A percentile compares a stretch with the other conserved stretches of the same genome.
phyloP scores from a whole-genome alignment of 331 rosid genomes.

The Erythrophleum ivorense region DNA sequence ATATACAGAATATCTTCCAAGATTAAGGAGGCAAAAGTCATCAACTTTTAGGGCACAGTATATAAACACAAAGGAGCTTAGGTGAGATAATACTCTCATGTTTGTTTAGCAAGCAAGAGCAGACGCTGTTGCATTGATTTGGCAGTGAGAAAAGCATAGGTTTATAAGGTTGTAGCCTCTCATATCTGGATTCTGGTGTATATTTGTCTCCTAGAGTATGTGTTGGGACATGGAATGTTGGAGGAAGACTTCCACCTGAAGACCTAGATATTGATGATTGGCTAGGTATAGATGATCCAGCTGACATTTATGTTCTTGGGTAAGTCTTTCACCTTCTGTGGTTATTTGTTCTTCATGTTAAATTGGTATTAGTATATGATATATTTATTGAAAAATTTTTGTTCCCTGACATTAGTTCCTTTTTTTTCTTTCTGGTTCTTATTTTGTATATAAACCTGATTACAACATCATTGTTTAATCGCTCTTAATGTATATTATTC shows the following conservation, averaged over 20 bases:
- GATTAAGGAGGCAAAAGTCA: constrained; percentile 86
- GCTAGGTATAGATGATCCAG: constrained; percentile 77
- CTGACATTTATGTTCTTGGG: constrained; percentile 97
- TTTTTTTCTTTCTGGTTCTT: not conserved
- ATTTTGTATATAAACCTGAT: not conserved
- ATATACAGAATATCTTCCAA: constrained; percentile 67
- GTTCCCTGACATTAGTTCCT: not conserved
- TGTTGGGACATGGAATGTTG: constrained; percentile 94
- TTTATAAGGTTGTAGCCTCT: constrained; percentile 34
- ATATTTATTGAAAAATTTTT: not conserved
- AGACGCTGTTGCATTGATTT: constrained; percentile 32
- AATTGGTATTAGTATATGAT: not conserved
- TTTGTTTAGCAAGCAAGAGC: constrained; percentile 24
- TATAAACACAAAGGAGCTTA: constrained; percentile 76
- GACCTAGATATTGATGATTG: constrained; percentile 91
- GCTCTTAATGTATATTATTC: not conserved
- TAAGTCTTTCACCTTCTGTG: constrained; percentile 41
- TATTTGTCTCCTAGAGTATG: constrained; percentile 62
- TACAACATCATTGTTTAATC: not conserved
- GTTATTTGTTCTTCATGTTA: not conserved
- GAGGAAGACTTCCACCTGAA: constrained; percentile 87
- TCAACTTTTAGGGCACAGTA: constrained; percentile 83
- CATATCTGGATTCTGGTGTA: constrained; percentile 37
- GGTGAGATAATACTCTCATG: constrained; percentile 49
- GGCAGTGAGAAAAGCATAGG: constrained; percentile 20